A percentile compares a stretch with the other conserved stretches of the same genome.
phyloP scores from a whole-genome alignment of 2,329 filamentous ascomycete genomes.

The Tolypocladium guangdongense region DNA sequence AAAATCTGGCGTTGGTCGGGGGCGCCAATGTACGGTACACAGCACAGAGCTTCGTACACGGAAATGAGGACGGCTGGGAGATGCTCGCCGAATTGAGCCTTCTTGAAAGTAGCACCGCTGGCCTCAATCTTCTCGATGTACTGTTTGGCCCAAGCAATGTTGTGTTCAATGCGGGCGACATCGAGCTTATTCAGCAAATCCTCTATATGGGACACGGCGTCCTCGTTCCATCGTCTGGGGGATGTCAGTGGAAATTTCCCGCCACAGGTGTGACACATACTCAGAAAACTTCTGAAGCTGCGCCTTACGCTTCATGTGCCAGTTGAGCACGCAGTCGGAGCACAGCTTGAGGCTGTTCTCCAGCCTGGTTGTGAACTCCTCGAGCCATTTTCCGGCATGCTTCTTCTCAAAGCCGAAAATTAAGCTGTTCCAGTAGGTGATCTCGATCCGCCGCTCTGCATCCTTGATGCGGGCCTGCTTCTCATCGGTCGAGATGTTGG shows the following conservation, averaged over 20 bases:
- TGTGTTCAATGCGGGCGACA: constrained; percentile 48
- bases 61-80: constrained; percentile 58
- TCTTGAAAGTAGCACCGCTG: constrained; percentile 34
- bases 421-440: constrained; percentile 56
- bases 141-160: constrained; percentile 44
- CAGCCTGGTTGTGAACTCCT: constrained; percentile 46
- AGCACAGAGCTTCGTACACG: constrained; percentile 82
- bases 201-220: constrained; percentile 39
- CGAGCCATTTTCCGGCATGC: constrained; percentile 46
- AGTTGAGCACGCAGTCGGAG: constrained; percentile 61
- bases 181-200: constrained; percentile 49
- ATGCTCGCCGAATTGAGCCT: constrained; percentile 33
- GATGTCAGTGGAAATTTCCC: constrained; percentile 10
- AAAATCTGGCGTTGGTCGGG: constrained; percentile 49
- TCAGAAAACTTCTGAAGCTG: constrained; percentile 53
- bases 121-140: constrained; percentile 43
- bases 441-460: constrained; percentile 43
- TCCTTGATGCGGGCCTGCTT: constrained; percentile 44
- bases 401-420: constrained; percentile 57
- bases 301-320: constrained; percentile 57
- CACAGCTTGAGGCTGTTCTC: constrained; percentile 51
- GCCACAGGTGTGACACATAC: constrained; percentile 25
- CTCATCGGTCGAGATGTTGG: constrained; percentile 36
- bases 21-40: constrained; percentile 60
- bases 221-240: constrained; percentile 34